phyloP scores from a whole-genome alignment of 179 eudicot species.

The Pouteria campechiana region DNA sequence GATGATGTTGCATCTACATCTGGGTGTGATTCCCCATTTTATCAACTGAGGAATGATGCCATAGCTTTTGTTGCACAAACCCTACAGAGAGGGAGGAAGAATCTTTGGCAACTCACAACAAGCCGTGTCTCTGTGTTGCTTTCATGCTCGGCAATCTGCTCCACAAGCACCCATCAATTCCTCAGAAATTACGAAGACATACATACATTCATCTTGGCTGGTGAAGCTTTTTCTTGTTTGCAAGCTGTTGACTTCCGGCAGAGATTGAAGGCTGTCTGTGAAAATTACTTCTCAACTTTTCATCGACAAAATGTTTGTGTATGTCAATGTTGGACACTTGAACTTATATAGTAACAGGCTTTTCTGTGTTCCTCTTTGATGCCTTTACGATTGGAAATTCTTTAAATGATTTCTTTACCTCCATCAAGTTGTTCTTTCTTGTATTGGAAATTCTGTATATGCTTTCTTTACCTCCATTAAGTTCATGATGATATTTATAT shows the following conservation, averaged over 20 bases:
- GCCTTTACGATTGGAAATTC: too few species aligned
- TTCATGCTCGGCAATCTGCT: conserved; percentile 72
- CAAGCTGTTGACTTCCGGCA: conserved; percentile 80
- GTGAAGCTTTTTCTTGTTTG: conserved; percentile 82
- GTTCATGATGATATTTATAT: too few species aligned
- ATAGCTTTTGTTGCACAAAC: conserved; percentile 65
- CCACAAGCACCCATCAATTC: conserved; percentile 91
- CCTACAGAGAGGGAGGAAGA: conserved; percentile 70
- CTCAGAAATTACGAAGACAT: conserved; percentile 84
- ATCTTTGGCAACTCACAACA: conserved; percentile 85
- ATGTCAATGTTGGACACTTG: too few species aligned
- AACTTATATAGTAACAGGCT: too few species aligned
- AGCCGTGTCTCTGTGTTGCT: conserved; percentile 85
- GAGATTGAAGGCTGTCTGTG: conserved; percentile 70
- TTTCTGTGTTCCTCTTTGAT: too few species aligned
- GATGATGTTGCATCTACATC: conserved; percentile 47
- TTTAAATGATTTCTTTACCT: too few species aligned
- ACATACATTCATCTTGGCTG: conserved; percentile 64
- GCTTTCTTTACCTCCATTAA: too few species aligned
- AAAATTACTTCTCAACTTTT: conserved; percentile 60
- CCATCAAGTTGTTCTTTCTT: too few species aligned
- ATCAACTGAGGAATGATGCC: conserved; percentile 86
- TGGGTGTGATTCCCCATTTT: conserved; percentile 90
- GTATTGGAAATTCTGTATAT: too few species aligned
- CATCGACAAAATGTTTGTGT: conserved; percentile 86